Base-by-base conservation (phyloP, 768 basidiomycete genomes). In the Filobasidium wieringae region DNA sequence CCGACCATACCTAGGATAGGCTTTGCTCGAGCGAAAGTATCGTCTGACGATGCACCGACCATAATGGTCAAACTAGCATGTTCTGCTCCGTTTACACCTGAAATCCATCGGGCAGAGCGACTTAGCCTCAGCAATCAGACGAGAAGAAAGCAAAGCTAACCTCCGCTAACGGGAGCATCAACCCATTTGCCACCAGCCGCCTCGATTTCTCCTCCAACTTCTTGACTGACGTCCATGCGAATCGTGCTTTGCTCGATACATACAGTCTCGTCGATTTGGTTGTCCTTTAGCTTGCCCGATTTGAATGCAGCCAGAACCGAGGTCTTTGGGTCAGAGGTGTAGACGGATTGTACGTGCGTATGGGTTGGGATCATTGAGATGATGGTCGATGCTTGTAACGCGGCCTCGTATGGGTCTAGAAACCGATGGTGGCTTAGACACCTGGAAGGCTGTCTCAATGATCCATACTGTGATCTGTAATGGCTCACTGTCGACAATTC, bases 1-100 rank as follows among this genome's bases (percentile, higher is more conserved):
- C 55, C 40, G 55, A 61, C 57, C 41, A 51, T 31, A 29, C 51
- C 45, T 15, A 61, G 37, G 14, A 52, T 37, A 31, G 60, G 60
- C n/a, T 53, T 53, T 3, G 60, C 60, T 8, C 41, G 37, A 7
- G 51, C 60, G 41, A 57, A 61, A 22, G 32, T 26, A 6, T 22
- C 60, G 1, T n/a, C 3, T n/a, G 60, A 61, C 37, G 55, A 57
- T 12, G 60, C 43, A 33, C 60, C 60, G 40, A 55, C 53, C 60
- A 61, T 61, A 51, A 61, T 61, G 3, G 60, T 61, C 31, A 61
- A 43, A 1, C 55, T 55, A 30, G 49, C 60, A 26, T 61, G 39
- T 47, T 61, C 53, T 36, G 60, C 60, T 7, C 60, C 60, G 51
- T 55, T 57, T 12, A 61, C 60, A 9, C 60, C 59, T 61, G 37